A percentile compares a stretch with the other conserved stretches of the same genome.
Evolutionary conservation across 2,329 filamentous ascomycete genomes (phyloP).

Genomic region (Colletotrichum caudatum): DNA sequence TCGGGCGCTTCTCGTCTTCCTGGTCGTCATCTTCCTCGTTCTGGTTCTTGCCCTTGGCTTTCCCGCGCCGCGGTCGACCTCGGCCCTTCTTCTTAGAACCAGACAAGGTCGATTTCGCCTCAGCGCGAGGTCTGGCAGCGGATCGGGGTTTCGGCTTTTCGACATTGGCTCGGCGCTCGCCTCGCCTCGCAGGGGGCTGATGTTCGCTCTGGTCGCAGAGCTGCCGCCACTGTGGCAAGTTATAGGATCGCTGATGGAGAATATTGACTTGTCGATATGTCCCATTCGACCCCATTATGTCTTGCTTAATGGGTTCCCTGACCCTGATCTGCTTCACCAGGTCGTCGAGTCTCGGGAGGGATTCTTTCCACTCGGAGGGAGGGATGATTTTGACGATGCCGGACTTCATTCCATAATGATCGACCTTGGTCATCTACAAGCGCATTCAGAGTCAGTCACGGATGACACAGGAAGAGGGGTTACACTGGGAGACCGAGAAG

Average conservation of each 20-base stretch:
- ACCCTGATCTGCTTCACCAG: conserved; percentile 92
- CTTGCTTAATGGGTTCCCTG: conserved; percentile 97
- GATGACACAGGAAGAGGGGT: conserved; percentile 14
- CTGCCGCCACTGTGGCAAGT: conserved; percentile 94
- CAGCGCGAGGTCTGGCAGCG: conserved; percentile 48
- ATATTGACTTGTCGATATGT: conserved; percentile 98
- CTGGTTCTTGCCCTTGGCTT: conserved; percentile 53
- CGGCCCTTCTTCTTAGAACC: conserved; percentile 56
- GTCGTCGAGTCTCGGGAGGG: conserved; percentile 82
- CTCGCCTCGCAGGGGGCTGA: conserved; percentile 91
- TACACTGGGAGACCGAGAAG: conserved; percentile 10
- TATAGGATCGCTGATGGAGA: conserved; percentile 95
- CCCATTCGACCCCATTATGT: conserved; percentile 95
- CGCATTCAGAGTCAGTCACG: conserved; percentile 47
- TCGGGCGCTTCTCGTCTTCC: conserved; percentile 42
- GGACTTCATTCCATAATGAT: conserved; percentile 96
- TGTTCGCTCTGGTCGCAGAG: conserved; percentile 95
- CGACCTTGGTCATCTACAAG: conserved; percentile 79
- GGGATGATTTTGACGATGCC: conserved; percentile 97
- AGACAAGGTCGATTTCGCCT: conserved; percentile 45
- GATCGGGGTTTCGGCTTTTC: conserved; percentile 62
- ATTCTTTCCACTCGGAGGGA: conserved; percentile 90
- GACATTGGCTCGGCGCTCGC: conserved; percentile 77
- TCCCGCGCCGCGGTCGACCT: conserved; percentile 54
- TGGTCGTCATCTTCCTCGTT: conserved; percentile 53